Evolutionary conservation across 345 rosid genomes (phyloP).

Genomic region (Draba incana): DNA sequence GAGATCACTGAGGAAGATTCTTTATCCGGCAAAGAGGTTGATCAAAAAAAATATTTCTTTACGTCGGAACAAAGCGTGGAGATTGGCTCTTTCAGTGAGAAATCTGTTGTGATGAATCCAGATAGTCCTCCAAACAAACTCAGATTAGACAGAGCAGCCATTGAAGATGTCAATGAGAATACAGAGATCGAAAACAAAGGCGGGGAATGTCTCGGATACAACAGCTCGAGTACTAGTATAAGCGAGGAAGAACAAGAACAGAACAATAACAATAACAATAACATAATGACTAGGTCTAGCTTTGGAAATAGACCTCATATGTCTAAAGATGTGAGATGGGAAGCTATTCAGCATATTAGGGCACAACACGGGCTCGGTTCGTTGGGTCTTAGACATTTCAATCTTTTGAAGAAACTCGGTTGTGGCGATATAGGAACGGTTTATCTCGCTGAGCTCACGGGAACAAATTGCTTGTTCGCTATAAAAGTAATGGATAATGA

Average conservation of each 20-base stretch:
- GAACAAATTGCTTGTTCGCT: constrained; percentile 79
- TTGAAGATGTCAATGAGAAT: constrained; percentile 42
- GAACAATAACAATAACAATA: constrained; percentile 23
- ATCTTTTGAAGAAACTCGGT: constrained; percentile 88
- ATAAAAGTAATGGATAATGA: constrained; percentile 98
- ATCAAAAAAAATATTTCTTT: constrained; percentile 29
- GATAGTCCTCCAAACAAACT: constrained; percentile 49
- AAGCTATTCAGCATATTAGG: constrained; percentile 73
- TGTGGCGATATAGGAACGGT: constrained; percentile 98
- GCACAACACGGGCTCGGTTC: constrained; percentile 63
- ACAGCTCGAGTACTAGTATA: constrained; percentile 79
- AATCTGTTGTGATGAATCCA: constrained; percentile 45
- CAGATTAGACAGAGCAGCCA: constrained; percentile 35
- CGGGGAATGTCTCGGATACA: constrained; percentile 70
- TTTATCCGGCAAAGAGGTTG: constrained; percentile 23
- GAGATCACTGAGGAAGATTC: constrained; percentile 36
- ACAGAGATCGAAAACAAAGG: constrained; percentile 59
- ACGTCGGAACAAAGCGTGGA: constrained; percentile 46
- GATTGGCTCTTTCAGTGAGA: constrained; percentile 49
- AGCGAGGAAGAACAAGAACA: constrained; percentile 77
- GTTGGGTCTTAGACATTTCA: constrained; percentile 77
- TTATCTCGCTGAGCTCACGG: constrained; percentile 88
- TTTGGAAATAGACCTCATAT: constrained; percentile 94
- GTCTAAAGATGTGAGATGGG: constrained; percentile 93
- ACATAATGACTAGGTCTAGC: constrained; percentile 68